Percentiles rank a stretch among this genome's conserved stretches.
Conservation (phyloP, 768 basidiomycete species). For the Hypholoma sublateritium region DNA sequence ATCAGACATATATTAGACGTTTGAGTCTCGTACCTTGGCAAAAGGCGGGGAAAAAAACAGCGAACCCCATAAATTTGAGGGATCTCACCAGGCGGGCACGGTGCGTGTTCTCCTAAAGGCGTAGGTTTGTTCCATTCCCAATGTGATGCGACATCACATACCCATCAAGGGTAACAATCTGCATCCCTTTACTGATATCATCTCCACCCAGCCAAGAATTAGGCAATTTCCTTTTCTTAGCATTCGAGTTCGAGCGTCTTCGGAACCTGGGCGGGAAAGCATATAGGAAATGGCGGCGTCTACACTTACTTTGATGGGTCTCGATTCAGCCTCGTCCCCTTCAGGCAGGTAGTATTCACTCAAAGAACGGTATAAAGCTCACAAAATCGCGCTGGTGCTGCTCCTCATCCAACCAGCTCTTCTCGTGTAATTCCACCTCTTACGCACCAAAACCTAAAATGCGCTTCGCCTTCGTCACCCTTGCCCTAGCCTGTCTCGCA, state of each 20-base stretch:
- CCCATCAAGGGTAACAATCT: too few species aligned
- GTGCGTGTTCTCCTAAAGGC: too few species aligned
- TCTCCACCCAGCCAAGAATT: too few species aligned
- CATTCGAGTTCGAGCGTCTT: background rate
- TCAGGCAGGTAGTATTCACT: background rate
- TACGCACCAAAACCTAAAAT: background rate
- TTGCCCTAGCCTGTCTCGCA: slow-evolving; percentile 12
- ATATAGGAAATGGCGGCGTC: background rate
- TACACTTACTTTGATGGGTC: background rate
- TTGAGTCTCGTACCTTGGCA: too few species aligned
- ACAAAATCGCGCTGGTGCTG: background rate
- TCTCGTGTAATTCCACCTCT: background rate
- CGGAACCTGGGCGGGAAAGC: background rate
- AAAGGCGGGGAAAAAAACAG: too few species aligned
- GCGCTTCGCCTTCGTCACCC: slow-evolving; percentile 10
- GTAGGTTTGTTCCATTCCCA: too few species aligned
- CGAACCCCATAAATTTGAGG: too few species aligned
- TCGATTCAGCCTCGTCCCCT: background rate
- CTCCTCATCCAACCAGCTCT: background rate
- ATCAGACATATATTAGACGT: too few species aligned
- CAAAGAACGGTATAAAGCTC: background rate
- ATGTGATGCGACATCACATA: too few species aligned
- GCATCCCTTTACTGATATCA: too few species aligned
- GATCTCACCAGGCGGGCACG: too few species aligned
- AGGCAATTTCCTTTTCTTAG: too few species aligned